These are phyloP conservation scores for Boletus insuetus DNA, from an alignment of 768 basidiomycete species.

Conservation along the genomic window DNA sequence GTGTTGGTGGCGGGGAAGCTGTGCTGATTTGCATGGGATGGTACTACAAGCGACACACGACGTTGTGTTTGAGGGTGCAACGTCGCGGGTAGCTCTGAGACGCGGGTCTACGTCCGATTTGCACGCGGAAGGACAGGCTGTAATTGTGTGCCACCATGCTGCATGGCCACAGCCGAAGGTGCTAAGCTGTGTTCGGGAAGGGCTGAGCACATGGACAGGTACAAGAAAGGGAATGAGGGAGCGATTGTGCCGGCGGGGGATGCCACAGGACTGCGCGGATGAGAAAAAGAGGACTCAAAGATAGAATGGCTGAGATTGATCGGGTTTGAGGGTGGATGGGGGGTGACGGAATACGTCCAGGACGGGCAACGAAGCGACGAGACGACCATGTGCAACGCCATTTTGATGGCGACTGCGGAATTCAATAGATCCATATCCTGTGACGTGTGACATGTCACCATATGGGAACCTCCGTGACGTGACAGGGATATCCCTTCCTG, in stretches of 20 bases:
- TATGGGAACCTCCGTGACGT: neutral
- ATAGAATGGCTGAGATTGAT: conserved; percentile 5
- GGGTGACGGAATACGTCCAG: neutral
- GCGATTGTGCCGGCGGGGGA: too few species aligned
- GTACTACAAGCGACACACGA: too few species aligned
- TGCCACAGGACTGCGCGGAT: too few species aligned
- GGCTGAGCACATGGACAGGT: conserved; percentile 11
- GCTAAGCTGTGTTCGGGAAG: neutral
- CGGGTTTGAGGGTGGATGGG: neutral
- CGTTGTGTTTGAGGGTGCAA: too few species aligned
- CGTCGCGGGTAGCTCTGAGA: too few species aligned
- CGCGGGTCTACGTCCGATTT: neutral
- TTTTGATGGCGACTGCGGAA: too few species aligned
- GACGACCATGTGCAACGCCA: neutral
- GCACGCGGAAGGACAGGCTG: neutral
- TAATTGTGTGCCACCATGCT: neutral
- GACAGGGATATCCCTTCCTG: too few species aligned
- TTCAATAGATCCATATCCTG: too few species aligned
- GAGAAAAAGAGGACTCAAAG: neutral
- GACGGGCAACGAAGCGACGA: too few species aligned
- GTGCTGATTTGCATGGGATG: too few species aligned
- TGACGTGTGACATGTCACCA: neutral
- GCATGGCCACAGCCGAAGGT: neutral
- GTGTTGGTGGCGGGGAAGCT: too few species aligned
- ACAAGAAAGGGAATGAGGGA: neutral